Percentiles rank a stretch among this genome's conserved stretches.
Conservation (phyloP, 2,329 filamentous ascomycete genomes). For the Claviceps sp. region DNA sequence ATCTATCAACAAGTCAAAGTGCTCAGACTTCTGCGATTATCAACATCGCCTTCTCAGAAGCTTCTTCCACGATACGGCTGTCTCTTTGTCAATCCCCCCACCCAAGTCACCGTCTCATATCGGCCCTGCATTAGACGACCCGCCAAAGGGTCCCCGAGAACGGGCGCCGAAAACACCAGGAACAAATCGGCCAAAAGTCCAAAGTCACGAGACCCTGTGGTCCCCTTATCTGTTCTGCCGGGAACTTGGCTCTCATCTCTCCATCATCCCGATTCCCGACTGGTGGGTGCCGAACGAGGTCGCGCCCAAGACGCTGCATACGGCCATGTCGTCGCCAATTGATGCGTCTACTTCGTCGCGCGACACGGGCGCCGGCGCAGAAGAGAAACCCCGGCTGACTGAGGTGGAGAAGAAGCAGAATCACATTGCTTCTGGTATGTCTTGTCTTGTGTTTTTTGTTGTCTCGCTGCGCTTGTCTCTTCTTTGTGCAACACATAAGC, state of each 20-base stretch:
- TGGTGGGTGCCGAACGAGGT: neutral
- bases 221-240: neutral
- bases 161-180: neutral
- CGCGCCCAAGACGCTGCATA: neutral
- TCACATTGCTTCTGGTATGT: constrained; percentile 38
- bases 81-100: too few relatives aligned
- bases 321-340: constrained; percentile 9
- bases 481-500: neutral
- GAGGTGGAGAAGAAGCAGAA: constrained; percentile 43
- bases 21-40: too few relatives aligned
- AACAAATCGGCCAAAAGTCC: too few relatives aligned
- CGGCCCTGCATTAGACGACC: too few relatives aligned
- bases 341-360: constrained; percentile 8
- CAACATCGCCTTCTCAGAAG: too few relatives aligned
- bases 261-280: neutral
- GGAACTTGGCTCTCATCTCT: too few relatives aligned
- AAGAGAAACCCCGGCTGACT: constrained; percentile 38
- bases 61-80: too few relatives aligned
- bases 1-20: too few relatives aligned
- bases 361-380: constrained; percentile 13
- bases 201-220: neutral
- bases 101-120: too few relatives aligned
- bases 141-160: too few relatives aligned
- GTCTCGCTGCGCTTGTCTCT: neutral
- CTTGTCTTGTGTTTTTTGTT: neutral